Evolutionary conservation across 805 yeast species (phyloP), one percentile per base, ranked within the genome.

Genomic region (Zygoascus biomembranicola): DNA sequence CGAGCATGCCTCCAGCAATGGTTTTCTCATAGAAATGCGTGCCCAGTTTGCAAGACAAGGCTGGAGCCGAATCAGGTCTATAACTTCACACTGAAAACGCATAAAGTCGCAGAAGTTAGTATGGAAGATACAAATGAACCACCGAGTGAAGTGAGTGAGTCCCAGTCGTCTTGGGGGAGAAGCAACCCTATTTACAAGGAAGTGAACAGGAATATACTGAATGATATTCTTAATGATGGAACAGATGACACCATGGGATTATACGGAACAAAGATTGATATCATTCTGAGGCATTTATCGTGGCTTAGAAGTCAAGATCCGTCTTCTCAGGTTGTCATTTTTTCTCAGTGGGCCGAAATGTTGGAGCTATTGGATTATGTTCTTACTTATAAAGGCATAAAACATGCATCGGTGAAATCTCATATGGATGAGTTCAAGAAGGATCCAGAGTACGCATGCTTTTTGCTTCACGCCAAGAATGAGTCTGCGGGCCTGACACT

Each of bases 401-500:
- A 72, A 8, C 79, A 73, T 59, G 72, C 87, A 2, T 84, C 87
- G 0, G 78, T 85, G 1, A 63, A 72, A 23, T 76, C 76, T 31
- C 52, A 58, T 32, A 80, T 83, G 28, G 80, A 80, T 26, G 67
- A 69, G 32, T 89, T 89, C 69, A 85, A 84, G 59, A 77, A 75
- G 32, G 75, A 79, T 58, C 71, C 79, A 2, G 65, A 73, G 0
- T 77, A 85, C n/a, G 87, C 97, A 0, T 92, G 98, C 66, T 84
- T 92, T 63, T 68, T 94, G 28, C 69, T 94, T 58, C 88, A 89
- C 68, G 92, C 96, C 0, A 84, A 81, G 59, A 84, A 90, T 0
- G 88, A 90, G 64, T 90, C 96, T 1, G 71, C 97, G 13, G 99
- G 99, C 0, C 72, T 94, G 57, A 94, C 96, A 8, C 73, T 94